These are phyloP conservation scores for Aspergillus novofumigatus DNA, from an alignment of 2,329 filamentous ascomycete genomes.

Conservation along the genomic window DNA sequence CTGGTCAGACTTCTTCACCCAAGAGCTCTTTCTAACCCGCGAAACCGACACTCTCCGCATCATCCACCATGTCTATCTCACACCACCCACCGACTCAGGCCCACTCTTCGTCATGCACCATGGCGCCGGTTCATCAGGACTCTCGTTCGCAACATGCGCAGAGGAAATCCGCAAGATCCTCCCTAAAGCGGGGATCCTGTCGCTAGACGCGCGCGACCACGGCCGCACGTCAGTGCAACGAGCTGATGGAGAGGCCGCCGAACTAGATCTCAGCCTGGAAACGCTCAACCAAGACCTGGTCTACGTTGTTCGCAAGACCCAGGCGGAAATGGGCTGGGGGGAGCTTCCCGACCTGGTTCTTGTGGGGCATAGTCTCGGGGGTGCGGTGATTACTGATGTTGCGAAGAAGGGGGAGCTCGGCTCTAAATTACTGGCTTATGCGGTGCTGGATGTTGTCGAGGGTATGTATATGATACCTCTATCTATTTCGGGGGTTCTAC, in stretches of 20 bases:
- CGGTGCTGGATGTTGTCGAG: slow-evolving; percentile 91
- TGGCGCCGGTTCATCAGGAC: slow-evolving; percentile 85
- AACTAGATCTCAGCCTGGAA: slow-evolving; percentile 65
- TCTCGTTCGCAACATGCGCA: slow-evolving; percentile 82
- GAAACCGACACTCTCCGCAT: slow-evolving; percentile 43
- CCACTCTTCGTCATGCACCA: slow-evolving; percentile 93
- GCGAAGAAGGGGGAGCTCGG: slow-evolving; percentile 66
- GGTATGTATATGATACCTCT: slow-evolving; percentile 32
- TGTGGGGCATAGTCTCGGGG: slow-evolving; percentile 88
- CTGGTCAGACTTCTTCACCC: slow-evolving; percentile 89
- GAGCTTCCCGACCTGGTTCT: slow-evolving; percentile 71
- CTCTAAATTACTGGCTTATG: slow-evolving; percentile 71
- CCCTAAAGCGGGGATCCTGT: slow-evolving; percentile 77
- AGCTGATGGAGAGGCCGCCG: slow-evolving; percentile 28
- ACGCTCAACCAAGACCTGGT: slow-evolving; percentile 71
- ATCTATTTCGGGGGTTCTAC: not conserved
- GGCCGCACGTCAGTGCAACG: slow-evolving; percentile 56
- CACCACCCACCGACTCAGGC: slow-evolving; percentile 65
- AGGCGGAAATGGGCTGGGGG: slow-evolving; percentile 66
- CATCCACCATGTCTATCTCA: slow-evolving; percentile 82
- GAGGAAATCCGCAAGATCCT: slow-evolving; percentile 72
- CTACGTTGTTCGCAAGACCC: slow-evolving; percentile 64
- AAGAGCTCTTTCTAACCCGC: slow-evolving; percentile 68
- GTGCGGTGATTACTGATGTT: slow-evolving; percentile 82
- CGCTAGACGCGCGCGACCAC: slow-evolving; percentile 81